Conservation (phyloP, 164 flowering plant species). For the Chimonanthus praecox region DNA sequence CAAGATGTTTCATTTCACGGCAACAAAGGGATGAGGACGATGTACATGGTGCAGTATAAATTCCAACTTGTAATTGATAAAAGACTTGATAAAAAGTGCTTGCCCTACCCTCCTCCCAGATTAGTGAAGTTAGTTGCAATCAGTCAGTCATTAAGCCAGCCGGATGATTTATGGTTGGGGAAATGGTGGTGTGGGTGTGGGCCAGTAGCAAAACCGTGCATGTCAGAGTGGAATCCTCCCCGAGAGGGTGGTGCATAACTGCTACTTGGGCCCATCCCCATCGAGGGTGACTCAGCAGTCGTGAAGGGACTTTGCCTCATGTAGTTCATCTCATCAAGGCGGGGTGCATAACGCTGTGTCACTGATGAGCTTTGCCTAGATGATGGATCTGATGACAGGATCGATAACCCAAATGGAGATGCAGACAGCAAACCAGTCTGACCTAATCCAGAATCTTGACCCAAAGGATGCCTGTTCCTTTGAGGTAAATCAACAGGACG, state of each 20-base stretch:
- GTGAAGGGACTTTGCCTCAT: slow-evolving; percentile 16
- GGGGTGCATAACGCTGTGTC: slow-evolving; percentile 47
- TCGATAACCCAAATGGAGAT: slow-evolving; percentile 18
- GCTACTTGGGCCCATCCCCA: not conserved
- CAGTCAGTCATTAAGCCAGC: slow-evolving; percentile 42
- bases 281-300: slow-evolving; percentile 5
- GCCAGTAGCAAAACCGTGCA: slow-evolving; percentile 39
- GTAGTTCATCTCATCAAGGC: slow-evolving; percentile 43
- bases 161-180: slow-evolving; percentile 31
- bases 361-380: slow-evolving; percentile 31
- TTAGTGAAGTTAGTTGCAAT: too few species aligned
- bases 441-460: slow-evolving; percentile 21
- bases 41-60: too few species aligned
- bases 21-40: too few species aligned
- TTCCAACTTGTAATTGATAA: too few species aligned
- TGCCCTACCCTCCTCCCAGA: too few species aligned
- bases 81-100: too few species aligned
- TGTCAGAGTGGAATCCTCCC: slow-evolving; percentile 15
- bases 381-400: slow-evolving; percentile 13
- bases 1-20: too few species aligned
- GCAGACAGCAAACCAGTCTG: slow-evolving; percentile 15
- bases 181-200: slow-evolving; percentile 34
- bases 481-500: slow-evolving; percentile 7
- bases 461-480: slow-evolving; percentile 13
- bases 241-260: slow-evolving; percentile 7